Conservation (phyloP, 2,329 filamentous ascomycete species). For the Penicillium italicum region DNA sequence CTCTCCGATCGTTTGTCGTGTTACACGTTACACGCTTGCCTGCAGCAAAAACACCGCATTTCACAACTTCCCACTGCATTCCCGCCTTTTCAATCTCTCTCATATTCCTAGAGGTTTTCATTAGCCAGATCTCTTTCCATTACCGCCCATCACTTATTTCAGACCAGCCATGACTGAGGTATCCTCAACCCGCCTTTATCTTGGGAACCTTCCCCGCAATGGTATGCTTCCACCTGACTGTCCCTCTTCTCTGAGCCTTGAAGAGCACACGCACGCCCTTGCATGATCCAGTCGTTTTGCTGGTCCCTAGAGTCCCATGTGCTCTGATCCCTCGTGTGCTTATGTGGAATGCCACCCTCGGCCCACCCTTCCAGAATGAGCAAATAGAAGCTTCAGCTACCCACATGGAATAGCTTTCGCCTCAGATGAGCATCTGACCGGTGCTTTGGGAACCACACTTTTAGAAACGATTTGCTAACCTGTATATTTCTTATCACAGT, state of each 20-base stretch:
- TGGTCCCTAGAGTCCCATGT: neutral
- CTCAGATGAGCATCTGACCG: neutral
- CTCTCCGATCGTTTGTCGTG: neutral
- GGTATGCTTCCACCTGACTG: constrained; percentile 58
- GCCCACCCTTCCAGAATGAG: neutral
- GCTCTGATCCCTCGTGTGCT: neutral
- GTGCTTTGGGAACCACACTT: neutral
- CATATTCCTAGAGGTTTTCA: constrained; percentile 3
- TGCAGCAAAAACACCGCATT: constrained; percentile 9
- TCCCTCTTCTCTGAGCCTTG: constrained; percentile 18
- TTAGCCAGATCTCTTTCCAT: constrained; percentile 8
- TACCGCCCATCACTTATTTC: constrained; percentile 7
- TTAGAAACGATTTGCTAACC: neutral
- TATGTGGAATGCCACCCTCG: neutral
- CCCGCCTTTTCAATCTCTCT: neutral
- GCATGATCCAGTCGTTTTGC: constrained; percentile 14
- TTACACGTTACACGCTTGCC: constrained; percentile 7
- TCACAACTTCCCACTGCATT: neutral
- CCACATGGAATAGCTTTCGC: constrained; percentile 1
- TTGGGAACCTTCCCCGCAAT: constrained; percentile 95
- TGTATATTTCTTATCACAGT: constrained; percentile 51
- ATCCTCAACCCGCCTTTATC: constrained; percentile 89
- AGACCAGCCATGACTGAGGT: constrained; percentile 69
- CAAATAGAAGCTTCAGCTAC: constrained; percentile 1
- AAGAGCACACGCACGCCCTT: constrained; percentile 5